These are phyloP conservation scores for Cladophialophora exuberans DNA, from an alignment of 2,329 filamentous ascomycete genomes.

Conservation along the genomic window DNA sequence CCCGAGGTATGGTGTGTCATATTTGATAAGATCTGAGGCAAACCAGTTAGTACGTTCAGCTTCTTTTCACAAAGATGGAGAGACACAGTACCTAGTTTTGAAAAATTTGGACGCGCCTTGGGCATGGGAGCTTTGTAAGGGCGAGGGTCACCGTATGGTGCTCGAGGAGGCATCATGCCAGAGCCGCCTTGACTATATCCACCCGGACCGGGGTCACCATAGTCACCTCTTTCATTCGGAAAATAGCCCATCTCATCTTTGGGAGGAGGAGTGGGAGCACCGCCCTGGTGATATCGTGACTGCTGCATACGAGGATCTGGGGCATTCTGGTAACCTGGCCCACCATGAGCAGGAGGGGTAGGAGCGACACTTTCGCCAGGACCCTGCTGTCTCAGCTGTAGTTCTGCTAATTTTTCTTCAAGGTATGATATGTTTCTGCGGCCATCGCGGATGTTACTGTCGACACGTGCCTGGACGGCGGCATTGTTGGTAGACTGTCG, in stretches of 20 bases:
- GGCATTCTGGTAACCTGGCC: constrained; percentile 32
- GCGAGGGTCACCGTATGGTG: constrained; percentile 75
- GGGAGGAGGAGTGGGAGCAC: constrained; percentile 68
- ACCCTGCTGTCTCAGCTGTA: constrained; percentile 72
- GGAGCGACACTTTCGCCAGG: constrained; percentile 60
- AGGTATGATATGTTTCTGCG: constrained; percentile 94
- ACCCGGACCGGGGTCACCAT: constrained; percentile 59
- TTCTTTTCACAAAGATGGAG: not conserved
- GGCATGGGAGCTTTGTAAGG: constrained; percentile 66
- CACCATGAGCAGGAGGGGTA: constrained; percentile 52
- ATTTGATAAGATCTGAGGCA: constrained; percentile 90
- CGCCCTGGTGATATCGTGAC: constrained; percentile 36
- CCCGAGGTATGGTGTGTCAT: constrained; percentile 91
- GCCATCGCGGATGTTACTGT: constrained; percentile 92
- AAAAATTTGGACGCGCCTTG: constrained; percentile 85
- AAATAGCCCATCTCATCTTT: constrained; percentile 64
- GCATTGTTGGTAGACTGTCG: constrained; percentile 94
- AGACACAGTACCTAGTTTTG: constrained; percentile 77
- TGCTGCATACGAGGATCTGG: constrained; percentile 37
- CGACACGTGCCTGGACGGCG: constrained; percentile 83
- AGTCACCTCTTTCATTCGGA: constrained; percentile 63
- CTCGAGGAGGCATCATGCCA: constrained; percentile 78
- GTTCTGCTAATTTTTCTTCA: constrained; percentile 85
- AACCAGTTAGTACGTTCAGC: not conserved
- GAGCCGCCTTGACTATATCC: constrained; percentile 64